These are phyloP conservation scores for Aspergillus asperescens DNA, from an alignment of 495 filamentous ascomycete genomes.

Conservation along the genomic window DNA sequence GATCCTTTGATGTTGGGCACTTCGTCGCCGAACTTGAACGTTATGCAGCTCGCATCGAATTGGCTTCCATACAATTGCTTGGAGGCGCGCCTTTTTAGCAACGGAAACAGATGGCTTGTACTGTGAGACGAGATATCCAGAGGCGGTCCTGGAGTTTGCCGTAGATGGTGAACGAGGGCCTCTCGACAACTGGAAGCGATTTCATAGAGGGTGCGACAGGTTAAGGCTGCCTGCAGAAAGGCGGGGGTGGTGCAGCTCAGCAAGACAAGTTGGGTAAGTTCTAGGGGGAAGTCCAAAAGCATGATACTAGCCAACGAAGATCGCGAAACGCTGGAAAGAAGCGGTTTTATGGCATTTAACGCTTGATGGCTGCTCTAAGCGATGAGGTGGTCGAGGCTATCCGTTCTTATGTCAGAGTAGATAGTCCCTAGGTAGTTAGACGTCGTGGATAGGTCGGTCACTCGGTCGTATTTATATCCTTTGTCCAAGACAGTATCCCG, in stretches of 20 bases:
- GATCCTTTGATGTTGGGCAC: constrained; percentile 32
- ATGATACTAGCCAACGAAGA: constrained; percentile 13
- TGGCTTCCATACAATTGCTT: constrained; percentile 32
- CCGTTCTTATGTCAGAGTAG: too few relatives aligned
- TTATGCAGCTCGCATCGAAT: constrained; percentile 21
- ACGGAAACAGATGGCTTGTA: constrained; percentile 26
- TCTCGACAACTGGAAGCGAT: constrained; percentile 68
- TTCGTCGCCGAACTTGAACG: constrained; percentile 20
- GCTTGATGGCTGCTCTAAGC: too few relatives aligned
- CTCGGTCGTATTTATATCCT: background rate
- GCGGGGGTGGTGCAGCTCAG: constrained; percentile 26
- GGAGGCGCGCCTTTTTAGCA: constrained; percentile 21
- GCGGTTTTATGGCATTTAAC: too few relatives aligned
- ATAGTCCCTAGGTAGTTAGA: too few relatives aligned
- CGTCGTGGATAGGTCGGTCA: too few relatives aligned
- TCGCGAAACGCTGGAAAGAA: too few relatives aligned
- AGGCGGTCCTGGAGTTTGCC: constrained; percentile 27
- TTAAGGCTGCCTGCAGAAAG: constrained; percentile 33
- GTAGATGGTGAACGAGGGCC: constrained; percentile 32
- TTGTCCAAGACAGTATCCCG: background rate
- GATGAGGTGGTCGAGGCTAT: too few relatives aligned
- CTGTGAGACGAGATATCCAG: constrained; percentile 12
- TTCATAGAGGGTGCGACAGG: constrained; percentile 60
- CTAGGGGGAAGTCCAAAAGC: constrained; percentile 35
- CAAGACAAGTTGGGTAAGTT: constrained; percentile 40